Evolutionary conservation across 1,284 basidiomycete species (phyloP), one percentile per base, ranked within the genome.

Genomic region (Boletus albobrunnescens): DNA sequence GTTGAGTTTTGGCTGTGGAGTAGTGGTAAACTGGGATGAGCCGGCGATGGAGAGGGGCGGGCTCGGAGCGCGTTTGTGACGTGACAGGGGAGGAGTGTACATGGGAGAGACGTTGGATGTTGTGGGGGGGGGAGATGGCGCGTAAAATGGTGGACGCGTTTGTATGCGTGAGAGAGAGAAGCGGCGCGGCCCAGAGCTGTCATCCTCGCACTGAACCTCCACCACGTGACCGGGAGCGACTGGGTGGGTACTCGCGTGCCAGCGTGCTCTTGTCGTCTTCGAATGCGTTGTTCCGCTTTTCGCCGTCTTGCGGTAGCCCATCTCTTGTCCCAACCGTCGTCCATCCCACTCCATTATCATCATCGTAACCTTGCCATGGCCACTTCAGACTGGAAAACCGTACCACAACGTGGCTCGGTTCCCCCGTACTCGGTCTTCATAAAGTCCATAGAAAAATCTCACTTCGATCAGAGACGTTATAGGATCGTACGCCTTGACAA

Each of bases 401-500:
- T 61, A 6, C 51, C 60, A 16, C 49, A 39, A 14, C 64, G 27
- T 17, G 64, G 39, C 54, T 57, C 35, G 38, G 53, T 30, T 46
- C 75, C 75, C 1, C 62, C 71, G 1, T 80, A 76, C 58, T 71
- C 63, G 6, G 67, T 87, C 46, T 88, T 82, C 70, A 76, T 75
- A 23, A 81, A 79, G 51, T 73, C 81, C 3, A 81, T 94, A 41
- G 78, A 86, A 56, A 86, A 87, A 67, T 85, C 91, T 1, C 75
- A 76, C 36, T 82, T 84, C 56, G 91, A 93, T 63, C 81, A 87
- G 56, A 73, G 89, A 49, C 76, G 82, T 8, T 92, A 96, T 64
- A 77, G 88, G 47, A 71, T 95, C 45, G 88, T 99, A 49, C 79
- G 77, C 40, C 79, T 99, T 3, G 76, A 84, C 9, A 99, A 99